A percentile compares a stretch with the other conserved stretches of the same genome.
Evolutionary conservation across 441 rosid genomes (phyloP).

Genomic region (Geranium incanum): DNA sequence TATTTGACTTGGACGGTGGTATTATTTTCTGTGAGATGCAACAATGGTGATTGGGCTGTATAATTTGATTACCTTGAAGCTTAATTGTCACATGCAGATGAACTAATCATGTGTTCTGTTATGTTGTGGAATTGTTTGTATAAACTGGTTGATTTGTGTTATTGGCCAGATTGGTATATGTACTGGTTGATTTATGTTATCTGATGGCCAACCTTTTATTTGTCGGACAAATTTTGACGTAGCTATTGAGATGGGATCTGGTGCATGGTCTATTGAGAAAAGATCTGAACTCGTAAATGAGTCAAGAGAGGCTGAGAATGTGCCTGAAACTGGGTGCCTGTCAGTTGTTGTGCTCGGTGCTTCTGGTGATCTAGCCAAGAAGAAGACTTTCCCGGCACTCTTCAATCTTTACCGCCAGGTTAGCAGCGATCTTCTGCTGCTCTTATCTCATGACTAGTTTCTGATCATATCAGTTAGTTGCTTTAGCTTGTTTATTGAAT

Average conservation of each 20-base stretch:
- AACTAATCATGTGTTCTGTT: not conserved
- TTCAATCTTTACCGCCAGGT: conserved; percentile 89
- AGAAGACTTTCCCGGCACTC: conserved; percentile 96
- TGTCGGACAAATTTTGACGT: not conserved
- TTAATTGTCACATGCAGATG: not conserved
- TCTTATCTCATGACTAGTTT: not conserved
- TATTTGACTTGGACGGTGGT: not conserved
- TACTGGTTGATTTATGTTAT: not conserved
- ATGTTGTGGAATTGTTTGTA: not conserved
- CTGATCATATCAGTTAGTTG: not conserved
- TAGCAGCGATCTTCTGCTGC: not conserved
- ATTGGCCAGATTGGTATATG: not conserved
- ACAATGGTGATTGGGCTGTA: not conserved
- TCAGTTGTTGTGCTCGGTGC: conserved; percentile 91
- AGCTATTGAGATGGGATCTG: conserved; percentile 43
- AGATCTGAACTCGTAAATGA: conserved; percentile 48
- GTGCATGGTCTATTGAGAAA: conserved; percentile 56
- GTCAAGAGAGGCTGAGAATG: conserved; percentile 36
- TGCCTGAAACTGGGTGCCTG: conserved; percentile 69
- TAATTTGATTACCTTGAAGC: not conserved
- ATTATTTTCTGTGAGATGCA: not conserved
- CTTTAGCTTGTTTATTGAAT: not conserved
- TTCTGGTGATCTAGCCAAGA: conserved; percentile 98
- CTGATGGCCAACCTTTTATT: not conserved
- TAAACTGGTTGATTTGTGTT: not conserved